Percentiles rank a stretch among this genome's conserved stretches.
These are phyloP conservation scores for peach (Prunus persica) DNA, from an alignment of 306 rosid species.

Conservation along the genomic window Prunus_persica_NCBIv2 NC_034014.1:2020501-2021000, in stretches of 20 bases:
- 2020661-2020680: conserved; percentile 9
- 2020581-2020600: conserved; percentile 67
- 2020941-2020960: conserved; percentile 16
- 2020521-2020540: conserved; percentile 16
- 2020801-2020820: conserved; percentile 28
- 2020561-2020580: conserved; percentile 27
- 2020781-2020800: conserved; percentile 20
- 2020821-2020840: conserved; percentile 14
- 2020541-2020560: conserved; percentile 22
- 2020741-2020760: not conserved
- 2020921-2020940: conserved; percentile 7
- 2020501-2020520: not conserved
- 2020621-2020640: conserved; percentile 32
- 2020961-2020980: conserved; percentile 26
- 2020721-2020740: not conserved
- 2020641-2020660: conserved; percentile 4
- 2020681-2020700: not conserved
- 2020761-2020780: not conserved
- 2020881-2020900: conserved; percentile 21
- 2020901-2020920: conserved; percentile 25
- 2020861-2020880: conserved; percentile 13
- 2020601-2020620: conserved; percentile 49
- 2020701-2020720: conserved; percentile 14
- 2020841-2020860: conserved; percentile 23
- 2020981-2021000: conserved; percentile 31